Base-by-base conservation (phyloP, 257 asterid genomes). In the Euphrasia confusa region DNA sequence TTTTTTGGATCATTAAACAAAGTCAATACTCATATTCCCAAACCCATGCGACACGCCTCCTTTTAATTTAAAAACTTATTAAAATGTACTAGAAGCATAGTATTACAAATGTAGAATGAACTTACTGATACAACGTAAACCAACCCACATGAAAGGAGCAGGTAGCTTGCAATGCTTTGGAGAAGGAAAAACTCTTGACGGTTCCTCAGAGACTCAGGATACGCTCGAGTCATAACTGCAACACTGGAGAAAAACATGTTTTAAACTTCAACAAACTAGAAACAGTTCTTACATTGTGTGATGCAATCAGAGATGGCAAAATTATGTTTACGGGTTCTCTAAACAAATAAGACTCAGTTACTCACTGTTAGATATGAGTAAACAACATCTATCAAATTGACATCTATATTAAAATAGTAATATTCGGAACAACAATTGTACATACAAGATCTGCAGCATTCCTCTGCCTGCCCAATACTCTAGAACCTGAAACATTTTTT, bases 171-270 rank as follows among this genome's bases (percentile, higher is more conserved):
- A 47, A 92, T 78, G 74, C 95, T 82, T 80, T 84, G 99, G 56
- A 92, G 79, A 63, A 92, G 94, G 72, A 83, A 79, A 66, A 89
- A 81, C 68, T 78, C 91, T 54, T 72, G 73, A 47, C 62, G 84
- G 71, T 82, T 44, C 72, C 71, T 81, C 72, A 76, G 52, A 68
- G 79, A 80, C 75, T 81, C 91, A 21, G 97, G 95, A 67, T 83
- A 92, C 65, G 99, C 99, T 81, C 96, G 81, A 61, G 99, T 92
- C 99, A 92, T 89, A 63, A 92, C 99, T 45, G 97, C 99, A 75
- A 88, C 99, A 68, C 99, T 92, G 75, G 63, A 69, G 65, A 74
- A 70, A 61, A 50, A 12, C 59, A 60, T 4, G 44, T 26, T 33
- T 27, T 68, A 37, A 11, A 58, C 24, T 40, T 62, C 48, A 65